Percentiles rank a stretch among this genome's conserved stretches.
Evolutionary conservation across 2,329 filamentous ascomycete genomes (phyloP).

Genomic region (Fusarium agapanthi): DNA sequence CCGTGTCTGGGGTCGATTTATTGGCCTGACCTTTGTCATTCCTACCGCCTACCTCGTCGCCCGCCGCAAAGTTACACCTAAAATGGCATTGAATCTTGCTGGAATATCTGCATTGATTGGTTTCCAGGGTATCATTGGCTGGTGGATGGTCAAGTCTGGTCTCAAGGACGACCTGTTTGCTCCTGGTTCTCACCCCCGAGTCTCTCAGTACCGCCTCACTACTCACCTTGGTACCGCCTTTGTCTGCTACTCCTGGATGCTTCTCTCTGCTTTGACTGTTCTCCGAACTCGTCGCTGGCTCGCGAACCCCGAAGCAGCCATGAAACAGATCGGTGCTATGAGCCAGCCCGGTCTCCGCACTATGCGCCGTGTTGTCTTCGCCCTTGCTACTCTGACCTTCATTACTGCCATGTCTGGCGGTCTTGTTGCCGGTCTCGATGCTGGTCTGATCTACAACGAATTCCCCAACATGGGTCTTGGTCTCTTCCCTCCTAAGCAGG

Average conservation of each 20-base stretch:
- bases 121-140: conserved; percentile 93
- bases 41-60: conserved; percentile 90
- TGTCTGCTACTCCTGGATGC: conserved; percentile 92
- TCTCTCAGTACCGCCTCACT: conserved; percentile 92
- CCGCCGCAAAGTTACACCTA: conserved; percentile 77
- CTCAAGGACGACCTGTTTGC: conserved; percentile 96
- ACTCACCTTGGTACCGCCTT: conserved; percentile 92
- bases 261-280: conserved; percentile 86
- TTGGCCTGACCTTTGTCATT: conserved; percentile 88
- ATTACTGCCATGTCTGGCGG: conserved; percentile 92
- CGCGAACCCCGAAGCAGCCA: conserved; percentile 69
- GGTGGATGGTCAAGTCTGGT: conserved; percentile 99
- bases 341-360: conserved; percentile 72
- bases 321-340: conserved; percentile 68
- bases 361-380: conserved; percentile 78
- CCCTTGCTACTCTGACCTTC: conserved; percentile 80
- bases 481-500: conserved; percentile 79
- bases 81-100: conserved; percentile 79
- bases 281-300: conserved; percentile 80
- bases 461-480: conserved; percentile 95
- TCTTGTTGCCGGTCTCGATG: conserved; percentile 93
- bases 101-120: conserved; percentile 91
- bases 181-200: conserved; percentile 87
- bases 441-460: conserved; percentile 98
- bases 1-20: conserved; percentile 90